Conservation (phyloP, 306 rosid species). For the Crataegus laevigata region DNA sequence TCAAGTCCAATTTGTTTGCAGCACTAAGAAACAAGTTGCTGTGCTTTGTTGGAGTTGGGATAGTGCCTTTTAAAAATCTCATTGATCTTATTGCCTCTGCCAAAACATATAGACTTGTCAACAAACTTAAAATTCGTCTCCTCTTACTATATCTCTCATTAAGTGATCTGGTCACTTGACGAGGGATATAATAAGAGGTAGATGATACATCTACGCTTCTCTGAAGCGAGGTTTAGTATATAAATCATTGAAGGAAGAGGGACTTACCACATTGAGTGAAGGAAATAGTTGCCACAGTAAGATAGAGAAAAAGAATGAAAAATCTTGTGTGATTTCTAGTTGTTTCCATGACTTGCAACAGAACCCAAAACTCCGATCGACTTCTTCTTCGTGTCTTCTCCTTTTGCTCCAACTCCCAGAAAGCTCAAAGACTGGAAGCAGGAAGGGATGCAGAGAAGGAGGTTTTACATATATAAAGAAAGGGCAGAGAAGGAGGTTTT, state of each 20-base stretch:
- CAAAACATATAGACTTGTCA: not conserved
- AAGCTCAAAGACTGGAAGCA: conserved; percentile 26
- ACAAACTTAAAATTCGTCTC: no score
- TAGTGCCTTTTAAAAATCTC: conserved; percentile 16
- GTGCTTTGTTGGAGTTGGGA: conserved; percentile 20
- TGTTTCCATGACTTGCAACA: conserved; percentile 36
- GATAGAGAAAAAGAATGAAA: conserved; percentile 32
- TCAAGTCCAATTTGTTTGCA: conserved; percentile 41
- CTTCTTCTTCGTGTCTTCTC: not conserved
- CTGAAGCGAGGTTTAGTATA: no score
- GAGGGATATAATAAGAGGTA: not conserved
- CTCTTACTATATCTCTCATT: not conserved
- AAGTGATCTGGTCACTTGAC: not conserved
- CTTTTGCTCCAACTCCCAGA: conserved; percentile 11
- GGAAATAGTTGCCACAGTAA: conserved; percentile 33
- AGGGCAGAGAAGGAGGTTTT: not conserved
- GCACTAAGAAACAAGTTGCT: conserved; percentile 31
- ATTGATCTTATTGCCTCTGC: conserved; percentile 54
- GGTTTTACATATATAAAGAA: conserved; percentile 21
- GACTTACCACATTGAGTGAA: conserved; percentile 65
- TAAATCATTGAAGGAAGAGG: not conserved
- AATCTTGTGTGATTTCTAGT: conserved; percentile 20
- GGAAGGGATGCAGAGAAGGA: conserved; percentile 3
- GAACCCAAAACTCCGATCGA: conserved; percentile 2
- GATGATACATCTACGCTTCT: no score